phyloP scores from a whole-genome alignment of 768 basidiomycete species.

The Termitomyces sp. region DNA sequence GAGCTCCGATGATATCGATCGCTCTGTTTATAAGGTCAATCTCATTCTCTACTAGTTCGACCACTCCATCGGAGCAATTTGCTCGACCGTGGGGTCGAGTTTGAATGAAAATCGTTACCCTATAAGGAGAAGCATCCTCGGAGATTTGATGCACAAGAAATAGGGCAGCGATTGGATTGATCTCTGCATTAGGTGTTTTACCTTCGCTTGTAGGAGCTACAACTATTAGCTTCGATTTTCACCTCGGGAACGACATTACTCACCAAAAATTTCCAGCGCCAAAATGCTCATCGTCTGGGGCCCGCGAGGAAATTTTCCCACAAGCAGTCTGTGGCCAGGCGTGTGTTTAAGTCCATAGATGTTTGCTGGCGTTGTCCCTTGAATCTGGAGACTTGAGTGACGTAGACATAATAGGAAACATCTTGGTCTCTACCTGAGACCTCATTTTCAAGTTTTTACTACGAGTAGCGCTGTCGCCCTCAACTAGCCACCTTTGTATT shows the following conservation, averaged over 20 bases:
- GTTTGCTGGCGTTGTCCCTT: constrained; percentile 75
- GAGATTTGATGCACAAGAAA: constrained; percentile 70
- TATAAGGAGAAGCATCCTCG: constrained; percentile 33
- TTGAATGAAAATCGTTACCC: constrained; percentile 54
- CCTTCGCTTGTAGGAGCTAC: constrained; percentile 58
- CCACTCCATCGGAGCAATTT: constrained; percentile 31
- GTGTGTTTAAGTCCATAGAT: constrained; percentile 65
- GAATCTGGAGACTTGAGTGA: constrained; percentile 37
- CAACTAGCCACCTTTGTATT: constrained; percentile 51
- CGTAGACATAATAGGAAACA: neutral
- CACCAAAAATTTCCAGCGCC: constrained; percentile 85
- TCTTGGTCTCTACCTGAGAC: constrained; percentile 43
- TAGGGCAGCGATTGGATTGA: constrained; percentile 62
- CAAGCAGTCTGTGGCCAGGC: constrained; percentile 25
- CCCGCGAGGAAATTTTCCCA: constrained; percentile 37
- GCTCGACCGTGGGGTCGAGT: constrained; percentile 33
- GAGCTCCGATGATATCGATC: constrained; percentile 65
- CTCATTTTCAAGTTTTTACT: constrained; percentile 1
- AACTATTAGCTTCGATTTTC: neutral
- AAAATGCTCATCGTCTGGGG: constrained; percentile 75
- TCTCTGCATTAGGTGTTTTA: constrained; percentile 61
- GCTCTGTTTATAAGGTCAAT: constrained; percentile 76
- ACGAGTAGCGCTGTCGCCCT: constrained; percentile 22
- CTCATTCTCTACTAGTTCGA: constrained; percentile 64
- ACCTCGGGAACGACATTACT: constrained; percentile 17